A percentile compares a stretch with the other conserved stretches of the same genome.
Evolutionary conservation across 257 asterid genomes (phyloP).

Genomic region (Vinca minor): DNA sequence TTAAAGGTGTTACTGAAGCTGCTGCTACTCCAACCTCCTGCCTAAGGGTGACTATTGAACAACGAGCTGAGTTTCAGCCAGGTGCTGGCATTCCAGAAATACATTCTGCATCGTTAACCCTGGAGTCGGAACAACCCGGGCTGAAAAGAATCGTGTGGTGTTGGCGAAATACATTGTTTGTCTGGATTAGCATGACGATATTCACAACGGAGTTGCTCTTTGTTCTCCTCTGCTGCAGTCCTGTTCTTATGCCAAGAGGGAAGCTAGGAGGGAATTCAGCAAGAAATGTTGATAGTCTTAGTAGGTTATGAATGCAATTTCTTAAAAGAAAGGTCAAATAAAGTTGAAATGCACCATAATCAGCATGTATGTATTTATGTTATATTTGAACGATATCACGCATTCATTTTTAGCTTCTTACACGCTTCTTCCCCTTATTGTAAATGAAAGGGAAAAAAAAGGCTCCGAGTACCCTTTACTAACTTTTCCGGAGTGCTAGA

Average conservation of each 20-base stretch:
- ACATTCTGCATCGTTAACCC: constrained; percentile 44
- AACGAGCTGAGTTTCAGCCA: constrained; percentile 53
- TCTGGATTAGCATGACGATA: constrained; percentile 66
- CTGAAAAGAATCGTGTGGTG: constrained; percentile 49
- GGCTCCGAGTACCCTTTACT: no score
- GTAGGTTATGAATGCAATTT: no score
- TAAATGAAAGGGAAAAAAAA: no score
- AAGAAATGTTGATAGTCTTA: constrained; percentile 23
- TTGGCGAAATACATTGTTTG: constrained; percentile 66
- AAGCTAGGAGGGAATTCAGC: constrained; percentile 29
- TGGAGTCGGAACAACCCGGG: constrained; percentile 68
- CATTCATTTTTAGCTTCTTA: no score
- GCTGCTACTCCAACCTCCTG: constrained; percentile 47
- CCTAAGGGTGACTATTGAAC: constrained; percentile 64
- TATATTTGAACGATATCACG: no score
- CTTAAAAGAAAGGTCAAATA: no score
- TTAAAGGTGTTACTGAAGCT: constrained; percentile 52
- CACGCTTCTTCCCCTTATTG: no score
- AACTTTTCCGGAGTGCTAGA: no score
- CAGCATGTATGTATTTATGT: no score
- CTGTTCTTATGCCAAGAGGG: constrained; percentile 51
- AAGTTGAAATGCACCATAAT: no score
- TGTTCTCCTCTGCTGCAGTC: constrained; percentile 65
- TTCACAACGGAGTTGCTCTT: constrained; percentile 48
- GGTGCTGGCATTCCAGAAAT: constrained; percentile 79